Percentiles rank a stretch among this genome's conserved stretches.
Evolutionary conservation across 805 yeast species (phyloP).

Genomic region (Zygoascus ofunaensis): DNA sequence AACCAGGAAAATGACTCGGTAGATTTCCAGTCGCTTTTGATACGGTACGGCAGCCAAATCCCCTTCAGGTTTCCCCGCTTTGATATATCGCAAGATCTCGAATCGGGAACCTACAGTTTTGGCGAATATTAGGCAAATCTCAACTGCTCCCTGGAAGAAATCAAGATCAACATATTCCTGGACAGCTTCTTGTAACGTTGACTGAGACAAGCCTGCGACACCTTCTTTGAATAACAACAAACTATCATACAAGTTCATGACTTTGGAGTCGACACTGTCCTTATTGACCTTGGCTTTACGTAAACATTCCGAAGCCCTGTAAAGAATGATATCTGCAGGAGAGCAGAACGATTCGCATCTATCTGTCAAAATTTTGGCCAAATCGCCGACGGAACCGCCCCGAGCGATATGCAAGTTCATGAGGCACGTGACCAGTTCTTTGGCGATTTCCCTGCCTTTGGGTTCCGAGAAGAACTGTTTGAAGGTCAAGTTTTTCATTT

Average conservation of each 20-base stretch:
- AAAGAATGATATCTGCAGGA: constrained; percentile 83
- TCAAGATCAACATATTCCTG: constrained; percentile 68
- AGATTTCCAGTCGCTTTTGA: constrained; percentile 49
- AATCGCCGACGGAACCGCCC: constrained; percentile 88
- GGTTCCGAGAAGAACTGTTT: constrained; percentile 70
- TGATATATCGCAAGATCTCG: constrained; percentile 46
- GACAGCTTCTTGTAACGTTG: constrained; percentile 72
- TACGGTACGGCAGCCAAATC: constrained; percentile 45
- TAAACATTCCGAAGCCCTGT: constrained; percentile 86
- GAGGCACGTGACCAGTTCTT: constrained; percentile 80
- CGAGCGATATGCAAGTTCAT: constrained; percentile 80
- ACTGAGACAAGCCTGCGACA: constrained; percentile 66
- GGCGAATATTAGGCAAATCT: constrained; percentile 70
- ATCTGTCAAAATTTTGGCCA: constrained; percentile 80
- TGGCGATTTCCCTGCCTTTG: constrained; percentile 54
- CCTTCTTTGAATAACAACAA: constrained; percentile 70
- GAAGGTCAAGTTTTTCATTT: constrained; percentile 57
- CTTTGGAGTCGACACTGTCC: constrained; percentile 58
- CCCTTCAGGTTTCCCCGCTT: constrained; percentile 41
- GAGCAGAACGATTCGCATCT: constrained; percentile 94
- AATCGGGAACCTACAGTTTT: constrained; percentile 55
- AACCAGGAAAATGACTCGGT: constrained; percentile 65
- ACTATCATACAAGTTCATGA: constrained; percentile 62
- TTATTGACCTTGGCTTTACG: constrained; percentile 72
- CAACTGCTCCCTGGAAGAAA: constrained; percentile 77